Evolutionary conservation across 306 rosid genomes (phyloP), one percentile per base, ranked within the genome.

Genomic region (Begonia fuchsioides): DNA sequence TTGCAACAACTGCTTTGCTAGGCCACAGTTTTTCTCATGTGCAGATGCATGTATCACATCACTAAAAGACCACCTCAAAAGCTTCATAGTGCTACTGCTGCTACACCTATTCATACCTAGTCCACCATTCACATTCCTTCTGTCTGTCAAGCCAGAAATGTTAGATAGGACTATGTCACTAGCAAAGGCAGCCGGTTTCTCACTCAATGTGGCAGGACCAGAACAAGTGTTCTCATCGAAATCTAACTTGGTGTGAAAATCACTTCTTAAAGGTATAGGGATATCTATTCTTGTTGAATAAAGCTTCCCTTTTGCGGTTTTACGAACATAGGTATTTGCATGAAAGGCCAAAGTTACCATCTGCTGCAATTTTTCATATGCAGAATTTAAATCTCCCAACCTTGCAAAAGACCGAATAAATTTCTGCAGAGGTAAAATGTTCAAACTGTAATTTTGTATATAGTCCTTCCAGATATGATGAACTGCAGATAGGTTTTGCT

Each of bases 391-490:
- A 49, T 79, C 83, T 43, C 80, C 74, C 57, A 76, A 39, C 71
- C 63, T 65, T 48, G 66, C 44, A 64, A 44, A 77, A 43, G 94
- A 78, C 79, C 78, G 73, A 48, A 71, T 68, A 44, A 79, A 83
- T 53, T 62, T 74, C 6, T 57, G 64, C 53, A 76, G 62, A 76
- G 77, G 14, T 46, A 69, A 38, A 50, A 63, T 60, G 70, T 70
- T 71, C 58, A 58, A 49, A 61, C 73, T 68, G 67, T 85, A 73
- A 52, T 66, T 52, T 60, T 69, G 72, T 63, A 59, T 58, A 61
- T 71, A 80, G 46, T 87, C 88, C 63, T 56, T 47, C 93, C 96
- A 87, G 39, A 87, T 70, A 44, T 68, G 72, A 65, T 69, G 83
- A 52, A 60, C 93, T 13, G 80, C 73, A 61, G 81, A 59, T 70